These are phyloP conservation scores for Xylaria sp. DNA, from an alignment of 2,329 filamentous ascomycete species.

Conservation along the genomic window DNA sequence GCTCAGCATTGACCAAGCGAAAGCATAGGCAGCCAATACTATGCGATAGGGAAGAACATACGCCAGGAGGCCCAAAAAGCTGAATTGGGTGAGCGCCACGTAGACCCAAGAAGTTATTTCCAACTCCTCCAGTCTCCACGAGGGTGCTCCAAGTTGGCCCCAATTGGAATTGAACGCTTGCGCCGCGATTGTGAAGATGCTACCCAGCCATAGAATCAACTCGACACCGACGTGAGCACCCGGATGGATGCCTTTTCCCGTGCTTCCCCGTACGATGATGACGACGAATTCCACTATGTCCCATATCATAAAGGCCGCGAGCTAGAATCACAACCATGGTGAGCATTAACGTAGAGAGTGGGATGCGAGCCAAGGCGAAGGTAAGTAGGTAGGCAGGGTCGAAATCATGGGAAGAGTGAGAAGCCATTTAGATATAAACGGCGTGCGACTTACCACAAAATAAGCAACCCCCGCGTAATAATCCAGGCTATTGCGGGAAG, in stretches of 20 bases:
- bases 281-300: constrained; percentile 45
- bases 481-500: not conserved
- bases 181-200: constrained; percentile 17
- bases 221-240: constrained; percentile 47
- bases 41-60: constrained; percentile 17
- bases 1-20: not conserved
- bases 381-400: not conserved
- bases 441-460: constrained; percentile 25
- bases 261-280: constrained; percentile 40
- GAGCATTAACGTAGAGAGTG: constrained; percentile 1
- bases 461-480: constrained; percentile 19
- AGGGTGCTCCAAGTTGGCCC: constrained; percentile 8
- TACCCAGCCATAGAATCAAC: constrained; percentile 39
- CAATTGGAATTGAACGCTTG: constrained; percentile 13
- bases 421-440: not conserved
- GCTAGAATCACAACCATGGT: constrained; percentile 28
- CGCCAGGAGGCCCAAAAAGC: constrained; percentile 27
- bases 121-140: not conserved
- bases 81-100: constrained; percentile 29
- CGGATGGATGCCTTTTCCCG: constrained; percentile 41
- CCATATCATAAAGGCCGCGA: constrained; percentile 38
- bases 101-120: not conserved
- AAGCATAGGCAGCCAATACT: not conserved
- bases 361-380: not conserved
- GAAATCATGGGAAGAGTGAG: not conserved